Base-by-base conservation (phyloP, 1,139 yeast species). In the Zygosaccharomyces pseudobailii region DNA sequence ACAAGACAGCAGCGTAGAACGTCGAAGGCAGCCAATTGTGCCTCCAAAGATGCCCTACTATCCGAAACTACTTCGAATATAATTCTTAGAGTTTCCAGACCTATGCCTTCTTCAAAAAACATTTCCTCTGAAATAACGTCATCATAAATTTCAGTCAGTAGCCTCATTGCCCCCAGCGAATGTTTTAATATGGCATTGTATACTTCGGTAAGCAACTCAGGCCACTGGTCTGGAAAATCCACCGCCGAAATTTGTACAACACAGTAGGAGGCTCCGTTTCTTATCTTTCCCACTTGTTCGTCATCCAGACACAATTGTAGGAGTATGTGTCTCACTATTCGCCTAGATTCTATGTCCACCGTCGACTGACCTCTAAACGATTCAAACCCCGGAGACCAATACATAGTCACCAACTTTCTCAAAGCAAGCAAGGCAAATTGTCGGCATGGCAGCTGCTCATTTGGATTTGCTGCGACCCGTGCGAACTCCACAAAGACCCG, bases 201-300 rank as follows among this genome's bases (percentile, higher is more conserved):
- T 42, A 86, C 62, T 10, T 66, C 61, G 20, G 70, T 68, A 49
- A 90, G 63, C 40, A 92, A 71, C 27, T 74, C 75, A 0, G 97
- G 96, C 97, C 97, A 92, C 61, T 88, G 95, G 59, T 92, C 97
- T 0, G 98, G 98, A 61, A 80, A 90, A 61, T 92, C 98, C 1
- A 84, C 86, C 1, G 87, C 85, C 0, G 96, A 90, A 22, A 92
- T 86, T 58, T 86, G 95, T 2, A 87, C 86, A 23, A 88, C 78
- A 10, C 87, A 83, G 55, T 87, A 82, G 0, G 92, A 81, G 2
- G 86, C 79, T 42, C 87, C 78, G 33, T 75, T 76, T 50, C 89
- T 72, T 17, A 89, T 70, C 58, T 84, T 85, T n/a, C 84, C 72
- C 51, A 77, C 75, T 0, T 72, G 62, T 2, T 42, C 23, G 13